A percentile compares a stretch with the other conserved stretches of the same genome.
Evolutionary conservation across 2,329 filamentous ascomycete species (phyloP).

Genomic region (Raffaelea ambrosiae): DNA sequence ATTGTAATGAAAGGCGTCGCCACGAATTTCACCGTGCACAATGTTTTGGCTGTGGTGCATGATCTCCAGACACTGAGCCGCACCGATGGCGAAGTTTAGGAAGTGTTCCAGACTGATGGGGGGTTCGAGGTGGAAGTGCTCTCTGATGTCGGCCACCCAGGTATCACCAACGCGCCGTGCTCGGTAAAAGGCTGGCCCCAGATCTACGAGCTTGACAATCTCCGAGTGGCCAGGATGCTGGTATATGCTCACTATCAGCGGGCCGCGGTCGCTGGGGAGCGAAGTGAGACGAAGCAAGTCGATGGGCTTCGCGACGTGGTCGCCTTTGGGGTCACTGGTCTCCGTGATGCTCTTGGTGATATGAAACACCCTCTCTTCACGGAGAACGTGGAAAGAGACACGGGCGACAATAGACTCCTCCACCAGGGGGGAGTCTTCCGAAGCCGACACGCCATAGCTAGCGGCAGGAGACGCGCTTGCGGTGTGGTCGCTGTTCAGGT

Average conservation of each 20-base stretch:
- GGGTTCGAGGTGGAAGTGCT: conserved; percentile 37
- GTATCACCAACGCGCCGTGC: conserved; percentile 43
- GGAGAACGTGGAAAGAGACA: conserved; percentile 71
- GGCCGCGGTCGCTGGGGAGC: conserved; percentile 57
- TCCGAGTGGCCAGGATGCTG: conserved; percentile 70
- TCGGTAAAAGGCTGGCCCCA: conserved; percentile 67
- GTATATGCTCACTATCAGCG: conserved; percentile 74
- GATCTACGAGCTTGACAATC: conserved; percentile 60
- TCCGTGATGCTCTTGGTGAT: conserved; percentile 65
- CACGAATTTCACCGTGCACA: conserved; percentile 84
- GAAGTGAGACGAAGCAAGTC: conserved; percentile 67
- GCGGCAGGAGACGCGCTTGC: conserved; percentile 22
- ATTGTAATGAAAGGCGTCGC: conserved; percentile 86
- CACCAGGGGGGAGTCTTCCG: conserved; percentile 42
- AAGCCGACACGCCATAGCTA: conserved; percentile 17
- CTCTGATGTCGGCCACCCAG: conserved; percentile 34
- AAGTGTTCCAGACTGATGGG: conserved; percentile 68
- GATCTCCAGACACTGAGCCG: conserved; percentile 76
- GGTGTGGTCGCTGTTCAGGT: conserved; percentile 30
- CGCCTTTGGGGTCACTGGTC: conserved; percentile 61
- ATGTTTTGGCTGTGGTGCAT: conserved; percentile 83
- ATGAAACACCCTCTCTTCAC: conserved; percentile 81
- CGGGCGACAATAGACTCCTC: conserved; percentile 69
- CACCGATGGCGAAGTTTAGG: conserved; percentile 84
- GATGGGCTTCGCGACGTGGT: conserved; percentile 72